These are phyloP conservation scores for Panellus pusillus DNA, from an alignment of 768 basidiomycete genomes.

Conservation along the genomic window DNA sequence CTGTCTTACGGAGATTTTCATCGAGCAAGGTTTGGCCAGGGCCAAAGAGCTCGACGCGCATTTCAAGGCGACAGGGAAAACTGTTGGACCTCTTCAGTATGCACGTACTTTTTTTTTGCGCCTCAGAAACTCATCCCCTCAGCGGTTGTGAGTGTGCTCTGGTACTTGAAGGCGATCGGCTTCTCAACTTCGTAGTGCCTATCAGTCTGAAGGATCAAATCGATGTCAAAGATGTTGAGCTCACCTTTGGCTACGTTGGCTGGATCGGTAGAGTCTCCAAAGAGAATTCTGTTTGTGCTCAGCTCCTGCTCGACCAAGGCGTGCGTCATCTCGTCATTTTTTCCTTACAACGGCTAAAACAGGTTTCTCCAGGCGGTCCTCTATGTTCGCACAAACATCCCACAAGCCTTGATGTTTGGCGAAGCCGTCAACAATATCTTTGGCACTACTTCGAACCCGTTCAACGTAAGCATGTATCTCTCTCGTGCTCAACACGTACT, in stretches of 20 bases:
- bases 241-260: slow-evolving; percentile 69
- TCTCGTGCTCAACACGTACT: neutral
- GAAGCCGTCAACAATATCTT: slow-evolving; percentile 80
- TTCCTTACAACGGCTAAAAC: slow-evolving; percentile 20
- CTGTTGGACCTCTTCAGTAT: slow-evolving; percentile 65
- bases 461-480: neutral
- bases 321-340: no score
- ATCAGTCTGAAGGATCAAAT: slow-evolving; percentile 76
- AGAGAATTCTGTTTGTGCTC: slow-evolving; percentile 59
- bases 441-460: slow-evolving; percentile 36
- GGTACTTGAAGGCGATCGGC: no score
- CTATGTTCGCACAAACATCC: slow-evolving; percentile 69
- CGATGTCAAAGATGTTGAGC: slow-evolving; percentile 64
- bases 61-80: slow-evolving; percentile 57
- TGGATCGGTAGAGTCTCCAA: slow-evolving; percentile 32
- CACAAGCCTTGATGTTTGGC: slow-evolving; percentile 72
- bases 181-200: slow-evolving; percentile 30
- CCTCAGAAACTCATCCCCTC: no score
- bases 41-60: slow-evolving; percentile 67
- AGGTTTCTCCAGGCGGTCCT: slow-evolving; percentile 61
- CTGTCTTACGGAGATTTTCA: slow-evolving; percentile 78
- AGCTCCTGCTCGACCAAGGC: slow-evolving; percentile 41
- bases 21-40: slow-evolving; percentile 61
- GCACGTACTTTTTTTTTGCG: slow-evolving; percentile 39
- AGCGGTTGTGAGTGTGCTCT: no score